Evolutionary conservation across 2,329 filamentous ascomycete genomes (phyloP), one percentile per base, ranked within the genome.

Genomic region (Talaromyces sp.): DNA sequence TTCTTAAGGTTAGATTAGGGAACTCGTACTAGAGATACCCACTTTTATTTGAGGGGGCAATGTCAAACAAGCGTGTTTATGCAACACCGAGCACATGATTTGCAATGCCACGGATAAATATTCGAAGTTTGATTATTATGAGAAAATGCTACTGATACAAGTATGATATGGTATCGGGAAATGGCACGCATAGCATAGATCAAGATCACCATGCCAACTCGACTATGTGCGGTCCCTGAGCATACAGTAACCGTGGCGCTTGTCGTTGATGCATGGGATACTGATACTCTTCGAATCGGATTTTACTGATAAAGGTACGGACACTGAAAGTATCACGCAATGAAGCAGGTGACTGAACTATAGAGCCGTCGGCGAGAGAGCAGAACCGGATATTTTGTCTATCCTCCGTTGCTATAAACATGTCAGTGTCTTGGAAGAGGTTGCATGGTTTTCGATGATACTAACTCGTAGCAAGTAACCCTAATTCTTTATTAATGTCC

Each of bases 391-490:
- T 71, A 56, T 65, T 74, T 11, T 68, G 56, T 59, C 56, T 67
- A n/a, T 75, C 67, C 41, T 77, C 69, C 39, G 76, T 74, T 11
- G 73, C 77, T 79, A 49, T 57, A 43, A 49, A 31, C 1, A 22
- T 27, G 37, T 43, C 25, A 57, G 25, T 54, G 3, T 25, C 43
- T n/a, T 31, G 62, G 9, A 43, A 52, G 41, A 56, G 39, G 19
- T 19, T n/a, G 9, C 59, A 54, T 17, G 22, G 66, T 25, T 10
- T 17, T 33, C 35, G 31, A 47, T 2, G 15, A 45, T 25, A 70
- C 73, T 39, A 66, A 80, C 78, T 72, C 64, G 70, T 77, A 22
- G 77, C 78, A 31, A 80, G 69, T 3, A 80, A 70, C 3, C 74
- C 76, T 1, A 80, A 68, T 54, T 79, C 76, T 4, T 70, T 62